Evolutionary conservation across 2,329 filamentous ascomycete genomes (phyloP), one percentile per base, ranked within the genome.

Genomic region (Sphaerulina musiva): DNA sequence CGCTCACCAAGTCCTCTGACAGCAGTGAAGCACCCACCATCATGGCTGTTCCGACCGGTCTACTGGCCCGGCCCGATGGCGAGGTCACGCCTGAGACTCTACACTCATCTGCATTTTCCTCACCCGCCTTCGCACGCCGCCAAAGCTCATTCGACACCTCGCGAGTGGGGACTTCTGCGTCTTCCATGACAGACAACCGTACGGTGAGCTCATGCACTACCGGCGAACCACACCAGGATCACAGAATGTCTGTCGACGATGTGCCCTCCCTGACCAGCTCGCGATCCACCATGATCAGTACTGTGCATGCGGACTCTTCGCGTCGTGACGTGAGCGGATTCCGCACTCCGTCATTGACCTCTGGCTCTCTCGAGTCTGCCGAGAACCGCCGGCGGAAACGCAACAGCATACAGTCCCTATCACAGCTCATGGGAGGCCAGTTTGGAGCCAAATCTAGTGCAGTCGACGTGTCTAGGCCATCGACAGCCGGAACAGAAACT

Each of bases 251-350:
- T 0, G 77, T 84, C 32, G 84, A 87, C 59, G 86, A 88, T 61
- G 82, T 88, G 11, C 86, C 87, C 2, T 90, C 87, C 1, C 71
- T 84, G 59, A 87, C 85, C 1, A 89, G 85, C 65, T 89, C 85
- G 66, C 83, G 85, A 61, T 90, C 87, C 8, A 89, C 85, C 8
- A 88, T 85, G 80, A 86, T 76, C 14, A 80, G 84, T 6, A 80
- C 82, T 44, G 83, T 87, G 61, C 87, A 85, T 40, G 65, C 61
- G 46, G 67, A 68, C 42, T 63, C 47, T 23, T 69, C 67, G 7
- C 64, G 65, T 9, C 66, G 68, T 14, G 69, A 70, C 51, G 61
- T 69, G 29, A 56, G 54, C 36, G 70, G 69, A 42, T 68, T 73
- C 34, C 70, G 66, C 32, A 72, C 70, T 3, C 62, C 71, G 3